Evolutionary conservation across 768 basidiomycete genomes (phyloP).

Genomic region (Boletus bicolor): DNA sequence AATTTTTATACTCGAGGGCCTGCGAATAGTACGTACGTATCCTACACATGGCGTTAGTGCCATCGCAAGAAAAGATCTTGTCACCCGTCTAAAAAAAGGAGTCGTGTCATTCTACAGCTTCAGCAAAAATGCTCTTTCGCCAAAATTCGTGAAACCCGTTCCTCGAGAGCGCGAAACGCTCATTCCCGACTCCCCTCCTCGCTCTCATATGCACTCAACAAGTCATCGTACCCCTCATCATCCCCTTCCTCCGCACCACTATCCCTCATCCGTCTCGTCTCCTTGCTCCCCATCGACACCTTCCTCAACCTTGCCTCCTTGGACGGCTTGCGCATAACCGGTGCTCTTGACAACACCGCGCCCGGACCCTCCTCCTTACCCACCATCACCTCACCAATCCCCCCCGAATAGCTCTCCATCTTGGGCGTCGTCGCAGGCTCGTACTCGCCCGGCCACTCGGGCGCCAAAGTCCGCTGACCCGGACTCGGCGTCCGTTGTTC

Average conservation of each 20-base stretch:
- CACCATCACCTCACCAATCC: constrained; percentile 6
- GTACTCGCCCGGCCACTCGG: constrained; percentile 53
- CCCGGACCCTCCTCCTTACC: not conserved
- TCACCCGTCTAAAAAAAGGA: not conserved
- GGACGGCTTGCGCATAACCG: constrained; percentile 29
- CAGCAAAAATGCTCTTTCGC: not conserved
- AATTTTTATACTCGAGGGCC: not conserved
- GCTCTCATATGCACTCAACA: constrained; percentile 80
- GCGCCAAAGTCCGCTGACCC: constrained; percentile 45
- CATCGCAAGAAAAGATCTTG: not conserved
- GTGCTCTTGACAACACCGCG: constrained; percentile 24
- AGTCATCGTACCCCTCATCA: constrained; percentile 70
- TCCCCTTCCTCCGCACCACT: constrained; percentile 77
- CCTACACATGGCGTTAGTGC: not conserved
- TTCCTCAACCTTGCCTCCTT: constrained; percentile 42
- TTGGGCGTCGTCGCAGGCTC: constrained; percentile 57
- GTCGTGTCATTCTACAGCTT: not conserved
- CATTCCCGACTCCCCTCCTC: constrained; percentile 48
- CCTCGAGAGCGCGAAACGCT: not conserved
- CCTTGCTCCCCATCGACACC: constrained; percentile 41
- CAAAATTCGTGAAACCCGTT: not conserved
- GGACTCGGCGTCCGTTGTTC: constrained; percentile 41
- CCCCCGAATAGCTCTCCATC: constrained; percentile 44
- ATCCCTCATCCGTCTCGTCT: constrained; percentile 41
- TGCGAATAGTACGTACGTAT: not conserved